Evolutionary conservation across 2,329 filamentous ascomycete genomes (phyloP).

Genomic region (Fusarium duplospermum): DNA sequence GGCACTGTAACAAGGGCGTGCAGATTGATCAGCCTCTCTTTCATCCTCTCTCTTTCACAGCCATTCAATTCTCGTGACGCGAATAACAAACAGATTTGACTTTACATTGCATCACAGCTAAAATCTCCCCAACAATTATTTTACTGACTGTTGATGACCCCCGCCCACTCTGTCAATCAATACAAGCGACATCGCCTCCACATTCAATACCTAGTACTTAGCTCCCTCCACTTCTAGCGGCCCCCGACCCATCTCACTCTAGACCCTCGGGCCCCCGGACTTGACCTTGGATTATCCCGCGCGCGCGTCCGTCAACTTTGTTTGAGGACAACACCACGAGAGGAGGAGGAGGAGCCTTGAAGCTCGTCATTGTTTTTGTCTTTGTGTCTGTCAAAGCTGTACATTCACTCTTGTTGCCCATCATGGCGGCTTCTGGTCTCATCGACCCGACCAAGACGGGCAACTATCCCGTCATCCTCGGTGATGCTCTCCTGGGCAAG

Average conservation of each 20-base stretch:
- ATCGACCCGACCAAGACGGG: constrained; percentile 71
- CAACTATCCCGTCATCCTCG: constrained; percentile 73
- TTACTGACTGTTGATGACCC: not conserved
- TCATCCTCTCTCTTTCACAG: not conserved
- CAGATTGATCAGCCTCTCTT: not conserved
- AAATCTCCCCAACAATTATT: not conserved
- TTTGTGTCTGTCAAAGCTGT: not conserved
- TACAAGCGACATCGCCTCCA: not conserved
- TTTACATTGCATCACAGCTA: constrained; percentile 2
- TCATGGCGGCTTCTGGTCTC: constrained; percentile 49
- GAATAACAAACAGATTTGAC: not conserved
- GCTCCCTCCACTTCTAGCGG: constrained; percentile 19
- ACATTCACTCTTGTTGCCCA: not conserved
- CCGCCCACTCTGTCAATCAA: not conserved
- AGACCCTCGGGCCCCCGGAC: constrained; percentile 25
- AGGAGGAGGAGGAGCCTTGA: not conserved
- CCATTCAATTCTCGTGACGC: not conserved
- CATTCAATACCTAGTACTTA: not conserved
- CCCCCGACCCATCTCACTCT: constrained; percentile 26
- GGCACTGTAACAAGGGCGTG: not conserved
- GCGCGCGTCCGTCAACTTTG: constrained; percentile 16
- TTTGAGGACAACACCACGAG: not conserved
- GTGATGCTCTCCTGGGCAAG: constrained; percentile 69
- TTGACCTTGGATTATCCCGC: constrained; percentile 24
- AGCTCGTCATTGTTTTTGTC: not conserved